Evolutionary conservation across 306 rosid species (phyloP).

Genomic region (Elaeagnus macrophylla): DNA sequence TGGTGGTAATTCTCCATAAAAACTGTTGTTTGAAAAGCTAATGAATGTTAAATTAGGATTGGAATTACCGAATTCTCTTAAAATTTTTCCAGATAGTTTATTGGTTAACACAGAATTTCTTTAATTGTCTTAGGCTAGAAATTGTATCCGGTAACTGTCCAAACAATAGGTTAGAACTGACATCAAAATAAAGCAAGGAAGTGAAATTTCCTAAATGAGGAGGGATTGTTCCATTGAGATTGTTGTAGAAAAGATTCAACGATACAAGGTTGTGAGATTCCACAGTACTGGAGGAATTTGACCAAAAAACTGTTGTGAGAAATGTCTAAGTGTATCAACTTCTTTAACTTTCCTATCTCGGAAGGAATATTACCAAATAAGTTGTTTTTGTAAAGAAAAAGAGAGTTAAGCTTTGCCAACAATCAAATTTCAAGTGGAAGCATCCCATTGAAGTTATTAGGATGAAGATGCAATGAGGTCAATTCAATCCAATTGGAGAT

Average conservation of each 20-base stretch:
- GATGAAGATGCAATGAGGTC: slow-evolving; percentile 37
- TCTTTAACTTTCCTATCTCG: slow-evolving; percentile 11
- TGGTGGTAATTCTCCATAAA: slow-evolving; percentile 49
- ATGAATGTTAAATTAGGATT: slow-evolving; percentile 24
- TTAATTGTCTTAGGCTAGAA: slow-evolving; percentile 17
- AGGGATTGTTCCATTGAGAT: slow-evolving; percentile 37
- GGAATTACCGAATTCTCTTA: slow-evolving; percentile 38
- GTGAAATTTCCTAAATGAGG: slow-evolving; percentile 37
- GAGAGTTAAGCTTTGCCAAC: slow-evolving; percentile 16
- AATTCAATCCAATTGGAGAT: slow-evolving; percentile 42
- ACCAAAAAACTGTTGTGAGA: slow-evolving; percentile 3
- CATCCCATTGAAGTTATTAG: slow-evolving; percentile 30
- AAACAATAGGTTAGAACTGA: slow-evolving; percentile 24
- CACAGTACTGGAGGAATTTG: neutral
- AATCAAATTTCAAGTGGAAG: slow-evolving; percentile 47
- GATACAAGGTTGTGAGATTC: slow-evolving; percentile 4
- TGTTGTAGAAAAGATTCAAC: slow-evolving; percentile 33
- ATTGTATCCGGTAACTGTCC: slow-evolving; percentile 42
- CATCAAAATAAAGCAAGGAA: slow-evolving; percentile 31
- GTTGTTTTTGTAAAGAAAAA: slow-evolving; percentile 22
- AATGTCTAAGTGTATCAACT: neutral
- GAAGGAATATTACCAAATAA: slow-evolving; percentile 13
- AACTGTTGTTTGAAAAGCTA: slow-evolving; percentile 38
- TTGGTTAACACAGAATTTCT: slow-evolving; percentile 31
- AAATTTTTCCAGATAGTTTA: slow-evolving; percentile 41